Evolutionary conservation across 495 filamentous ascomycete genomes (phyloP), one percentile per base, ranked within the genome.

Genomic region (Penicillium subrubescens): DNA sequence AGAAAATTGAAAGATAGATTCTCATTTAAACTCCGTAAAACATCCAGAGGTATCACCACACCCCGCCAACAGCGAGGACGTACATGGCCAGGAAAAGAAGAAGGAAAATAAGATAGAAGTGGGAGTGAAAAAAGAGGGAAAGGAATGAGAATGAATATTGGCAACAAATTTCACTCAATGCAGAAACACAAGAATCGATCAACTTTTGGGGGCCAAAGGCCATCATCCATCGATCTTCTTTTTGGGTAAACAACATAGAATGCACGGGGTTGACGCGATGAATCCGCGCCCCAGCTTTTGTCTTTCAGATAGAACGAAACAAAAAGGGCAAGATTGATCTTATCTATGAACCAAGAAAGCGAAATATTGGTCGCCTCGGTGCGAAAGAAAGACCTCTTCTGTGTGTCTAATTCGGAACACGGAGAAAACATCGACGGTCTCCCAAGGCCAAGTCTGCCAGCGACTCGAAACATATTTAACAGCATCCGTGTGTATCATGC

Each of bases 401-500:
- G 6, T 4, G 23, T 31, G 48, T n/a, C 12, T 23, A 25, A 31
- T 21, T 14, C 31, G 2, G n/a, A 14, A 25, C 53, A 56, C 34
- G 33, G n/a, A 50, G 48, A 59, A 43, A 57, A 25, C 56, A 63
- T 59, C 54, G 61, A 59, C 41, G 34, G 51, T 41, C 52, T 50
- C 63, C 50, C 62, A 50, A 44, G 34, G 63, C 62, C 62, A 63
- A 72, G 67, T 72, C 71, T 70, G 62, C 69, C 69, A 72, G 69
- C 62, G 65, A 68, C 65, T 70, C 60, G 35, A 58, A 69, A 71
- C 43, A 23, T 29, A 65, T 55, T 63, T 54, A 70, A 72, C 59
- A 58, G 51, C 50, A 59, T 67, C 69, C 69, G 60, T 72, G 67
- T 71, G 67, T 68, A 73, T 72, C 71, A 62, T 71, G 67, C 70